Base-by-base conservation (phyloP, 1,139 yeast species). In the Nematodospora anomalae region DNA sequence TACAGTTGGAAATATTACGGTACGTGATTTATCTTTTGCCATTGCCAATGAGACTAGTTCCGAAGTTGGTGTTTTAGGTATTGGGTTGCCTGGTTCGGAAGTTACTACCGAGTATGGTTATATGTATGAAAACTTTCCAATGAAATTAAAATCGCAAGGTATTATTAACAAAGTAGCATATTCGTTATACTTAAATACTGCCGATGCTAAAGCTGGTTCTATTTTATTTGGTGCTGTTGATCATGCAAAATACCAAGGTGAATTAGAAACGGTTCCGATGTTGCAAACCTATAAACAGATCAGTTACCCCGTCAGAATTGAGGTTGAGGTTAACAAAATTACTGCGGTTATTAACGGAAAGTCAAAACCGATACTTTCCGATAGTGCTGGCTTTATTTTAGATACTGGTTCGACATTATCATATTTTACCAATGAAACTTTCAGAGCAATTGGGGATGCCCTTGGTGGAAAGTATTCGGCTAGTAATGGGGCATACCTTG, bases 1-100 rank as follows among this genome's bases (percentile, higher is more conserved):
- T 18, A 41, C 38, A 11, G 49, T 76, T 35, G 75, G 71, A 20
- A 61, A 58, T 33, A 51, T 62, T 13, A 55, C 62, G 6, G 67
- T 82, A 11, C 45, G 62, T 0, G 49, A 57, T 36, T 62, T 79
- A 46, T 70, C 77, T 11, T 66, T 78, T 52, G 83, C 79, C 4
- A 58, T 74, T 30, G 79, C 75, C 16, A 66, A 67, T 45, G 47
- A 54, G 23, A 56, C 74, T 15, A 63, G 67, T 13, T 62, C 68
- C 18, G 62, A 62, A 30, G 56, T 64, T 15, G 79, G 79, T 14
- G 71, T 76, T 22, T 56, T 77, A 29, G 83, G 83, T 9, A 66
- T 79, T 37, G 83, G 83, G 6, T 64, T 78, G 31, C 60, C 70
- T 6, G 77, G 72, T 1, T 57, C 75, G 40, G 83, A 79, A 51